phyloP scores from a whole-genome alignment of 805 yeast species.

The Candida peoriensis region DNA sequence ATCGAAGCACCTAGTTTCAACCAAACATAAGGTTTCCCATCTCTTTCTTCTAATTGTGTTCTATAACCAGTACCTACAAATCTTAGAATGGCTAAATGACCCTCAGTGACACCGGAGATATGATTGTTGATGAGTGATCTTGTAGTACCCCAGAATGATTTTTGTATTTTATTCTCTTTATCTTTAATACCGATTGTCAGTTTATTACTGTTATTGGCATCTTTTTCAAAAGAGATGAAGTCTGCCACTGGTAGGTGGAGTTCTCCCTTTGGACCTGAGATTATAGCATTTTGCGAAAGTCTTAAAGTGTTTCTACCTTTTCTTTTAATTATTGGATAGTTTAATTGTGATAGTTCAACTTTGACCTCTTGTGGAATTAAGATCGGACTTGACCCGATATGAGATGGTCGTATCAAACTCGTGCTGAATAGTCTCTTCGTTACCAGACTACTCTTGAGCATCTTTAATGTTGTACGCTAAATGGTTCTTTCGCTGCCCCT shows the following conservation, averaged over 20 bases:
- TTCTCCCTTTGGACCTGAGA: constrained; percentile 76
- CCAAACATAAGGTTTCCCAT: constrained; percentile 49
- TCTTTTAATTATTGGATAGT: constrained; percentile 53
- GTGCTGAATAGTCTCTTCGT: constrained; percentile 31
- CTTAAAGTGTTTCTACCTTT: constrained; percentile 59
- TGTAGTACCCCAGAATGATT: constrained; percentile 93
- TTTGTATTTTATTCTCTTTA: constrained; percentile 57
- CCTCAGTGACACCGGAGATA: constrained; percentile 86
- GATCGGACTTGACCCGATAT: constrained; percentile 80
- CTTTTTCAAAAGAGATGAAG: constrained; percentile 48
- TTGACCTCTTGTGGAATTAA: constrained; percentile 58
- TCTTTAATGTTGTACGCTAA: constrained; percentile 6
- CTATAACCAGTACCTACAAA: constrained; percentile 98
- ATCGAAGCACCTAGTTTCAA: constrained; percentile 88
- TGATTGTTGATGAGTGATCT: constrained; percentile 75
- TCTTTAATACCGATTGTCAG: constrained; percentile 55
- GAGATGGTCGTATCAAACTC: constrained; percentile 37
- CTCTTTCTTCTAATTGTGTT: constrained; percentile 62
- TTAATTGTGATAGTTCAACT: constrained; percentile 41
- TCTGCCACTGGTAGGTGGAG: constrained; percentile 64
- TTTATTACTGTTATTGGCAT: constrained; percentile 34
- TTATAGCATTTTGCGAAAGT: constrained; percentile 52
- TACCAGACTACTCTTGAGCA: background rate
- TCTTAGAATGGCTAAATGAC: constrained; percentile 80
- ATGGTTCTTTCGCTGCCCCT: constrained; percentile 1